Evolutionary conservation across 768 basidiomycete genomes (phyloP), one percentile per base, ranked within the genome.

Genomic region (Trametes elegans): DNA sequence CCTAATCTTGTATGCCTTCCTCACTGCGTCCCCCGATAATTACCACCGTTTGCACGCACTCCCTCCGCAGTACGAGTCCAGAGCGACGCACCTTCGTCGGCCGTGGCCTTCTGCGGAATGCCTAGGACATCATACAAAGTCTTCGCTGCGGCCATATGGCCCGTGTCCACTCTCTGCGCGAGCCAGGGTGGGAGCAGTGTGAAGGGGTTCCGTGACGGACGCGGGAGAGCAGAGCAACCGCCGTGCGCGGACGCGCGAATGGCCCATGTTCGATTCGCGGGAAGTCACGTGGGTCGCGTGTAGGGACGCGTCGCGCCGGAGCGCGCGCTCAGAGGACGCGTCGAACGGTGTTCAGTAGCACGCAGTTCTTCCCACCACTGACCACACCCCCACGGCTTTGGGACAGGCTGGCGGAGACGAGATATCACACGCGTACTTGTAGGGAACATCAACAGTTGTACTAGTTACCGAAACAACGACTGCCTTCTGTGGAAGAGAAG

Each of bases 91-190:
- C 69, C 61, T 54, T 66, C 64, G 38, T 71, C 70, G 16, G 64
- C 58, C 6, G 66, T 34, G 10, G 70, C 67, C 26, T 55, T 53
- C 32, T 62, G 64, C 10, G 54, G 32, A 18, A 68, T 48, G 52
- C 65, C 66, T 29, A 71, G 61, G 28, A 66, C 57, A 50, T 69
- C 68, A 55, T 71, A 71, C 31, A 68, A 51, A 11, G 61, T 59
- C 28, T 53, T 57, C 23, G 32, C 23, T 51, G 54, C 32, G 59
- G 61, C 62, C 62, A 62, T 62, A 43, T 57, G 62, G 64, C 60
- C 64, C 44, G 51, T 43, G n/a, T 14, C n/a, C 18, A 36, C 43
- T 27, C 52, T 53, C 43, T 29, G 41, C 8, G 41, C 36, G 18
- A 59, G 53, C 57, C 57, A 59, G 57, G 42, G 26, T 49, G 52